Evolutionary conservation across 192 early-diverging fungal genomes (phyloP).

Genomic region (Podila verticillata): DNA sequence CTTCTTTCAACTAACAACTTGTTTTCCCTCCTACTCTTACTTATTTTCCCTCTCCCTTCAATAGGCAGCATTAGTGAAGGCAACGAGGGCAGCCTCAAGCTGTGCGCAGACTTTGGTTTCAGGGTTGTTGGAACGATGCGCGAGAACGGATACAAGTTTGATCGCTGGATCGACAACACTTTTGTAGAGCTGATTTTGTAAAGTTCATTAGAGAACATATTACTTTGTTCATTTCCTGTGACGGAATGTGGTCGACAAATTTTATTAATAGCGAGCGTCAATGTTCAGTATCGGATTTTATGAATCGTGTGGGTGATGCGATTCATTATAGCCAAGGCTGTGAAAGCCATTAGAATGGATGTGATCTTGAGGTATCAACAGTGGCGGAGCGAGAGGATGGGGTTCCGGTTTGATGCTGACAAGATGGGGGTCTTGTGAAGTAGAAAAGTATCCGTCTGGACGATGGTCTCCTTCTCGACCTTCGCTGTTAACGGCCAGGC

Average conservation of each 20-base stretch:
- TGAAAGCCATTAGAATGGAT: not conserved
- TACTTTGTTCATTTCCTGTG: no score
- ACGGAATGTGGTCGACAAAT: no score
- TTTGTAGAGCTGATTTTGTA: conserved; percentile 57
- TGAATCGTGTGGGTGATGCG: no score
- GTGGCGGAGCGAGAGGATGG: not conserved
- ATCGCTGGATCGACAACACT: conserved; percentile 58
- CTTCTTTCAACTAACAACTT: no score
- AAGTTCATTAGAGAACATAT: not conserved
- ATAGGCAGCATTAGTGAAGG: conserved; percentile 59
- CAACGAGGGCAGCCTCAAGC: conserved; percentile 45
- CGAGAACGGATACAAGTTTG: conserved; percentile 68
- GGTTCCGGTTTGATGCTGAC: not conserved
- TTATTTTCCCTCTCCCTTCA: not conserved
- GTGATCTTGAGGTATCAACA: not conserved
- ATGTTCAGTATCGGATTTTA: not conserved
- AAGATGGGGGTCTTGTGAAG: not conserved
- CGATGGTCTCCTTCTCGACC: not conserved
- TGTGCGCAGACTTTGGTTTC: conserved; percentile 57
- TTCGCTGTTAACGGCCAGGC: no score
- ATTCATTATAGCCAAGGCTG: no score
- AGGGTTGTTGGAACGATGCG: conserved; percentile 56
- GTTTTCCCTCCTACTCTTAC: not conserved
- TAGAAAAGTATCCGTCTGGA: not conserved
- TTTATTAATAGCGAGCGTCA: not conserved